Evolutionary conservation across 805 yeast species (phyloP).

Genomic region (Yarrowia sp.): DNA sequence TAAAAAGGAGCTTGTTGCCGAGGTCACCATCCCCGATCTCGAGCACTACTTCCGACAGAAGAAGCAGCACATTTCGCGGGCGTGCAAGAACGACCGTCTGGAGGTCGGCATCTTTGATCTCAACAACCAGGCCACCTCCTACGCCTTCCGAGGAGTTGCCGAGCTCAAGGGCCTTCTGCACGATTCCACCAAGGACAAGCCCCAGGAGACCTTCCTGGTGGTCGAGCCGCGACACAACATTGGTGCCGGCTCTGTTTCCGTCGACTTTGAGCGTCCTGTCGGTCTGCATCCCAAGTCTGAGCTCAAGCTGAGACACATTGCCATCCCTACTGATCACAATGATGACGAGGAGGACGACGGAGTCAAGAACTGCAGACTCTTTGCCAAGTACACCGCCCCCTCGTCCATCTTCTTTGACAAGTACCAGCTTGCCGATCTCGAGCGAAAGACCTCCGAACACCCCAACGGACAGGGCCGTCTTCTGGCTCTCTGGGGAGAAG

Average conservation of each 20-base stretch:
- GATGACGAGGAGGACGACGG: conserved; percentile 19
- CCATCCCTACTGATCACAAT: not conserved
- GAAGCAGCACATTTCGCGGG: conserved; percentile 27
- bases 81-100: conserved; percentile 25
- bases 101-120: conserved; percentile 35
- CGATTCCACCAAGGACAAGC: conserved; percentile 21
- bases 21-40: conserved; percentile 22
- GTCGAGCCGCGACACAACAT: conserved; percentile 20
- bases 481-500: conserved; percentile 59
- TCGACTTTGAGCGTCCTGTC: conserved; percentile 31
- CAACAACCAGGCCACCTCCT: conserved; percentile 15
- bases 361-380: conserved; percentile 53
- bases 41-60: conserved; percentile 1
- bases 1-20: conserved; percentile 30
- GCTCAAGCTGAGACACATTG: conserved; percentile 20
- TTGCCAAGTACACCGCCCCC: conserved; percentile 56
- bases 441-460: conserved; percentile 43
- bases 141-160: not conserved
- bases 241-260: conserved; percentile 23
- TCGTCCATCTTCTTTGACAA: conserved; percentile 59
- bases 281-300: conserved; percentile 36
- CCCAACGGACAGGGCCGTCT: conserved; percentile 48
- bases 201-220: conserved; percentile 25
- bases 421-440: conserved; percentile 57
- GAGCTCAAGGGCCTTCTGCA: conserved; percentile 34